Evolutionary conservation across 768 basidiomycete species (phyloP), one percentile per base, ranked within the genome.

Genomic region (Kwoniella mangroviensis): DNA sequence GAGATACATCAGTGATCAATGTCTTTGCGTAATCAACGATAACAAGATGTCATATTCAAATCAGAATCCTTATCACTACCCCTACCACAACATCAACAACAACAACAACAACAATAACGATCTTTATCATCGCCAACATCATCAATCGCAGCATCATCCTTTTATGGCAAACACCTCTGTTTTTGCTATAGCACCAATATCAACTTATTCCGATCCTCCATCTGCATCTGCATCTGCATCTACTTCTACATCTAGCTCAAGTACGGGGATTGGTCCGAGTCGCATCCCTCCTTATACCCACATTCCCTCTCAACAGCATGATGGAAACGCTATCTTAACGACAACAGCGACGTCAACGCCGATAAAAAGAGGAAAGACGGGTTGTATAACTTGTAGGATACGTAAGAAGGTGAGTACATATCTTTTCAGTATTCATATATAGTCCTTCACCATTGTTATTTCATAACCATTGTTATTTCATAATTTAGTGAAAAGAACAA

Each of bases 371-470:
- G 58, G 58, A n/a, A 60, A 60, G 58, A 60, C 58, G 13, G 58
- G 58, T 42, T 60, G 58, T 43, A 42, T 60, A n/a, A 60, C 58
- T 60, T 60, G 58, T 60, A 60, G 58, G 22, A 60, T 60, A 60
- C 58, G 58, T n/a, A 60, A 60, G 40, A 60, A 60, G 58, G 58
- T 60, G 41, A 42, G 58, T 0, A 24, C 53, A 34, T 34, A 34
- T 34, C 34, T 7, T 7, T 34, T 34, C 1, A 5, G 34, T 34
- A 34, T 34, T 7, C 34, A 34, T 34, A 7, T 7, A 54, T 24
- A 3, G 53, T 17, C 5, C n/a, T 11, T 11, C 10, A 21, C 12
- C 21, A 12, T 11, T 13, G 17, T n/a, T 15, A n/a, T 54, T 17
- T 53, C 52, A 22, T 53, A n/a, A 21, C 12, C 21, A 12, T 11